Conservation (phyloP, 2,329 filamentous ascomycete species). For the Sarocladiaceae sp. region DNA sequence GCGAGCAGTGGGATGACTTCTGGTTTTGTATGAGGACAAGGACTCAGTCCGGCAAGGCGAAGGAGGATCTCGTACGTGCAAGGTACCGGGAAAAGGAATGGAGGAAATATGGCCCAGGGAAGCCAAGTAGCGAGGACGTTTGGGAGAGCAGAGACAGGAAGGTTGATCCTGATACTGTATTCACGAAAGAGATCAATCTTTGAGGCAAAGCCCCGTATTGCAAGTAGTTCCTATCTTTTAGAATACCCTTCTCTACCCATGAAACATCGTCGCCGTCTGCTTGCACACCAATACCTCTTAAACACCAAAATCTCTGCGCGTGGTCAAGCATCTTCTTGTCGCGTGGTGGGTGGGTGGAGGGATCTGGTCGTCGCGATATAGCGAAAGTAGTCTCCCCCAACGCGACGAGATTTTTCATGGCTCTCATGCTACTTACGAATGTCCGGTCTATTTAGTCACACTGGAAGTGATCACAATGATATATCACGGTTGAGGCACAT, state of each 20-base stretch:
- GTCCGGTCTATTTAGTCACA: too few relatives aligned
- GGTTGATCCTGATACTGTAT: conserved; percentile 45
- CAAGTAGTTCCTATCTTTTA: background rate
- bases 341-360: too few relatives aligned
- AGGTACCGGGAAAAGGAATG: conserved; percentile 64
- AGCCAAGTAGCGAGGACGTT: conserved; percentile 79
- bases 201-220: conserved; percentile 14
- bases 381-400: too few relatives aligned
- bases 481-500: too few relatives aligned
- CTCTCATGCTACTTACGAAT: too few relatives aligned
- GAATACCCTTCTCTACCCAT: too few relatives aligned
- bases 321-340: too few relatives aligned
- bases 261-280: background rate
- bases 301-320: background rate
- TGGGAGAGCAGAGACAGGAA: conserved; percentile 72
- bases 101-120: conserved; percentile 59
- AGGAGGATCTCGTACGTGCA: conserved; percentile 58
- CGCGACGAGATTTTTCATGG: too few relatives aligned
- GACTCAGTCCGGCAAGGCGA: conserved; percentile 53
- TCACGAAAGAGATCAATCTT: conserved; percentile 35
- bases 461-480: too few relatives aligned
- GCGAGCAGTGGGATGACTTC: conserved; percentile 86
- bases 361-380: too few relatives aligned
- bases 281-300: too few relatives aligned
- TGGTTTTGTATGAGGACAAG: conserved; percentile 95